These are phyloP conservation scores for Komagataella populi DNA, from an alignment of 805 yeast genomes.

Conservation along the genomic window DNA sequence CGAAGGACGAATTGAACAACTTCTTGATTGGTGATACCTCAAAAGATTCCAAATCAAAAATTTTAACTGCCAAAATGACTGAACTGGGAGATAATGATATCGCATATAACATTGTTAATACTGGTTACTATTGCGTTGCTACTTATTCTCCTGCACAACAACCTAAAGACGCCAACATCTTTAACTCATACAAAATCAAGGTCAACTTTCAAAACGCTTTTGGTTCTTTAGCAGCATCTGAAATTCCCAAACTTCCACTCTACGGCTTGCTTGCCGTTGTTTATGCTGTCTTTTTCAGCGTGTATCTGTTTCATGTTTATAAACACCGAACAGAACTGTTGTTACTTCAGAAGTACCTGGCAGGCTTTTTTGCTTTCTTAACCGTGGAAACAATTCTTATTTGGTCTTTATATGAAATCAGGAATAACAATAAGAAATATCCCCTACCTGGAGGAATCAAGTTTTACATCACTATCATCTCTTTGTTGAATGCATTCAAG, in stretches of 20 bases:
- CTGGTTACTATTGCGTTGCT: constrained; percentile 90
- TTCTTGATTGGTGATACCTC: constrained; percentile 39
- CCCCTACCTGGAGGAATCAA: constrained; percentile 34
- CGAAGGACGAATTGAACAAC: constrained; percentile 35
- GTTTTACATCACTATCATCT: constrained; percentile 63
- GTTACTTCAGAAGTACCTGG: constrained; percentile 81
- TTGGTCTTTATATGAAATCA: constrained; percentile 85
- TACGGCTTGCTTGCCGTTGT: constrained; percentile 78
- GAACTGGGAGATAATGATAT: constrained; percentile 46
- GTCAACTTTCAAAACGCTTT: constrained; percentile 84
- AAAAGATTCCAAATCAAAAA: constrained; percentile 27
- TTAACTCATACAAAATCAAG: constrained; percentile 40
- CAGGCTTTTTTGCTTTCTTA: constrained; percentile 73
- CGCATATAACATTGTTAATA: constrained; percentile 49
- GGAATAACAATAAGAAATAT: constrained; percentile 35
- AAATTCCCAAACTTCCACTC: constrained; percentile 80
- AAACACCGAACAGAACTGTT: constrained; percentile 77
- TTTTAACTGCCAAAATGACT: constrained; percentile 41
- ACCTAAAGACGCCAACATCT: constrained; percentile 6
- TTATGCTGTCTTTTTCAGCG: constrained; percentile 69
- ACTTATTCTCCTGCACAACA: constrained; percentile 34
- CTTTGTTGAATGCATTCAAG: constrained; percentile 68
- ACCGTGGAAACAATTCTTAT: constrained; percentile 75
- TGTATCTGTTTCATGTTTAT: constrained; percentile 76
- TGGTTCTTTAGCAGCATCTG: constrained; percentile 81